phyloP scores from a whole-genome alignment of 176 grass and related monocot genomes.

The Carex pumila region DNA sequence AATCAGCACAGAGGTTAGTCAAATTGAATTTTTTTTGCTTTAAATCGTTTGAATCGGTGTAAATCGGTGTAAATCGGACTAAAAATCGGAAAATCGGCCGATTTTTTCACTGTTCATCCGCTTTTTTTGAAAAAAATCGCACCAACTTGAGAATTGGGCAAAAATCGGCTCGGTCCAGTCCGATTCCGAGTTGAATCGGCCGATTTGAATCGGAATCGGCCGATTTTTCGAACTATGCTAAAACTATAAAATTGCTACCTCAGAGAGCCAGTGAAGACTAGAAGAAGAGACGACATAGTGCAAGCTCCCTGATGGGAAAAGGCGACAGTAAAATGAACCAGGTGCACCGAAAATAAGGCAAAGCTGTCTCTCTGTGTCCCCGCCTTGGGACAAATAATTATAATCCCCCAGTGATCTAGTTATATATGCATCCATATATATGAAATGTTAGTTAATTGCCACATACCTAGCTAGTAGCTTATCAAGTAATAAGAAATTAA shows the following conservation, averaged over 20 bases:
- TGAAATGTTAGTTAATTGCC: background rate
- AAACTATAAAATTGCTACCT: background rate
- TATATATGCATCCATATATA: background rate
- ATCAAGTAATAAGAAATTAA: background rate
- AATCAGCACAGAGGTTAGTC: no score
- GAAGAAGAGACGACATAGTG: slow-evolving; percentile 28
- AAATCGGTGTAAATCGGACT: no score
- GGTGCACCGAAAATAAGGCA: slow-evolving; percentile 16
- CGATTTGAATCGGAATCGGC: no score
- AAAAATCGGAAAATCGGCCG: no score
- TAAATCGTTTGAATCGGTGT: no score
- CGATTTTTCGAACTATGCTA: no score
- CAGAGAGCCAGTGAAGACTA: slow-evolving; percentile 41
- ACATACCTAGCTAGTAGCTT: background rate
- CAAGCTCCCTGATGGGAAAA: slow-evolving; percentile 28
- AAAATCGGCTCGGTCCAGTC: no score
- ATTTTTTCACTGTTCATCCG: no score
- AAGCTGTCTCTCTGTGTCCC: background rate
- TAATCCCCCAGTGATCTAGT: slow-evolving; percentile 9
- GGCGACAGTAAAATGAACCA: slow-evolving; percentile 32
- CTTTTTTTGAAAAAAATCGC: no score
- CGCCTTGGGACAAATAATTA: background rate
- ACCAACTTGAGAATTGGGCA: no score
- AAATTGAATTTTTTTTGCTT: no score
- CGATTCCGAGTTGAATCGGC: no score